A percentile compares a stretch with the other conserved stretches of the same genome.
phyloP scores from a whole-genome alignment of 768 basidiomycete genomes.

The Galerina marginata region DNA sequence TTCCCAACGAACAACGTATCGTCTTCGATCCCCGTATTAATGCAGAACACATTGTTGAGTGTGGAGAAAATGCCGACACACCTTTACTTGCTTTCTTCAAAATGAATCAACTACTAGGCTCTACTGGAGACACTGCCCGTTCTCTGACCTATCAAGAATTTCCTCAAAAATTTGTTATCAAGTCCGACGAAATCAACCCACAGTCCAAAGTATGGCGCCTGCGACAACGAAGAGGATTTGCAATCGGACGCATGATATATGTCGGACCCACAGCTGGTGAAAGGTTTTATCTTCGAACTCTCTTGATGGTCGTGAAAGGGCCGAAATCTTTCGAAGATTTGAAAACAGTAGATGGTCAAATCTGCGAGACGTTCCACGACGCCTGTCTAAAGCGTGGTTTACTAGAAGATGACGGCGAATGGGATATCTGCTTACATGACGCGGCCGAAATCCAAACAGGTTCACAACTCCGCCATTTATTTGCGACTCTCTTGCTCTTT shows the following conservation, averaged over 20 bases:
- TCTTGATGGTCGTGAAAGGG: slow-evolving; percentile 45
- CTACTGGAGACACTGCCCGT: slow-evolving; percentile 20
- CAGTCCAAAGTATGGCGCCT: slow-evolving; percentile 7
- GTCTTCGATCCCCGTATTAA: slow-evolving; percentile 35
- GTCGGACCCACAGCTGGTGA: slow-evolving; percentile 41
- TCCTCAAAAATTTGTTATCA: too few relatives aligned
- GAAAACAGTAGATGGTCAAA: slow-evolving; percentile 17
- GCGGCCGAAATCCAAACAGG: slow-evolving; percentile 46
- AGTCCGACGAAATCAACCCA: slow-evolving; percentile 17
- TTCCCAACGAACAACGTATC: slow-evolving; percentile 43
- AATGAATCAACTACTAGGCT: slow-evolving; percentile 27
- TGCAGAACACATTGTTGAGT: slow-evolving; percentile 25
- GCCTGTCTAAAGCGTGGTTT: slow-evolving; percentile 49
- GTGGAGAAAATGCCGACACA: not conserved
- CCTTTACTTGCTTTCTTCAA: slow-evolving; percentile 31
- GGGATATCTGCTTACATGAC: slow-evolving; percentile 38
- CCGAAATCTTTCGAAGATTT: slow-evolving; percentile 32
- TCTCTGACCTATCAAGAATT: slow-evolving; percentile 41
- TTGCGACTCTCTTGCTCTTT: slow-evolving; percentile 40
- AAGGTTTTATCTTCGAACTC: slow-evolving; percentile 45
- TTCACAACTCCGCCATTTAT: slow-evolving; percentile 37
- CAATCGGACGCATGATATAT: slow-evolving; percentile 48
- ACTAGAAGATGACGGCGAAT: slow-evolving; percentile 53
- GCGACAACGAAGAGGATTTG: too few relatives aligned
- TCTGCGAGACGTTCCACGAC: slow-evolving; percentile 37